Percentiles rank a stretch among this genome's conserved stretches.
Conservation (phyloP, 169 alveolate genomes). For the Amoebophrya sp. region DNA sequence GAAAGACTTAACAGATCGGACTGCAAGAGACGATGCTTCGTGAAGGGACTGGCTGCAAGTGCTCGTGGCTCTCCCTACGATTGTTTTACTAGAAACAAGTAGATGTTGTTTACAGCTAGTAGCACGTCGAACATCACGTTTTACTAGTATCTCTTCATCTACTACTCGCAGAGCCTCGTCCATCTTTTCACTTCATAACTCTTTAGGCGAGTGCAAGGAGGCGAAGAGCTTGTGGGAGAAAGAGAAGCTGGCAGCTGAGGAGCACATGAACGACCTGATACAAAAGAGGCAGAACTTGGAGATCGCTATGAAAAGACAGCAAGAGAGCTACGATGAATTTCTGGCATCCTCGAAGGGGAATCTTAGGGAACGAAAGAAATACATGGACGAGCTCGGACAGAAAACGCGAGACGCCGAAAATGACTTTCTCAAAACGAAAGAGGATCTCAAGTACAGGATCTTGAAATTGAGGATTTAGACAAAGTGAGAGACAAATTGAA, state of each 20-base stretch:
- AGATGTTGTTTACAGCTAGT: too few species aligned
- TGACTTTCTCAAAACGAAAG: neutral
- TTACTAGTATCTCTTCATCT: too few species aligned
- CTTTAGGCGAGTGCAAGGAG: constrained; percentile 24
- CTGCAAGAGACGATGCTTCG: too few species aligned
- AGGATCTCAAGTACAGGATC: constrained; percentile 11
- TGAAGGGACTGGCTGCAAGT: too few species aligned
- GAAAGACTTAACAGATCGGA: too few species aligned
- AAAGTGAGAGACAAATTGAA: too few species aligned
- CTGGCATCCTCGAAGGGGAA: neutral
- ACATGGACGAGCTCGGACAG: neutral
- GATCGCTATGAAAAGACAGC: neutral
- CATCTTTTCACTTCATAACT: too few species aligned
- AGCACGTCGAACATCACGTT: too few species aligned
- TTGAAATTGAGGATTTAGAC: too few species aligned
- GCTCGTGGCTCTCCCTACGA: too few species aligned
- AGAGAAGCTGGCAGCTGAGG: neutral
- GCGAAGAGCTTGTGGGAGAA: neutral
- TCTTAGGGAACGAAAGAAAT: neutral
- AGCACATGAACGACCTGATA: constrained; percentile 18
- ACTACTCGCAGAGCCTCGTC: too few species aligned
- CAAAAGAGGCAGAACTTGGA: neutral
- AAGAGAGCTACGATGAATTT: neutral
- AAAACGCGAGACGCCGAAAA: neutral
- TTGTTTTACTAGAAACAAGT: too few species aligned